phyloP scores from a whole-genome alignment of 768 basidiomycete species.

The Lactarius deliciosus region DNA sequence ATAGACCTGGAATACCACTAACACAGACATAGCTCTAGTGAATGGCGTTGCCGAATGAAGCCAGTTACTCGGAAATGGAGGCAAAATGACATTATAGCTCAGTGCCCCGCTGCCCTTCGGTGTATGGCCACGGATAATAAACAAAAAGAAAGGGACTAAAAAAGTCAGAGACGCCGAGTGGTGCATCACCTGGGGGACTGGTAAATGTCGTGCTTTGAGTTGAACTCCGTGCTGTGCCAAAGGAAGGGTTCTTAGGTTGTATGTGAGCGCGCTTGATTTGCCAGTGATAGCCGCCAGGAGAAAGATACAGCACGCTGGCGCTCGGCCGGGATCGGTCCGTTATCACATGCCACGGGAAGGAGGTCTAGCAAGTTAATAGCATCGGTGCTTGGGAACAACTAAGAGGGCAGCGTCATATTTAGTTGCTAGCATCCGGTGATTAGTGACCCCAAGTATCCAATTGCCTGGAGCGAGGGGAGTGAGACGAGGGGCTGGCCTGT shows the following conservation, averaged over 20 bases:
- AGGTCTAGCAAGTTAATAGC: not conserved
- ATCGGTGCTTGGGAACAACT: not conserved
- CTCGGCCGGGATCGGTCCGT: not conserved
- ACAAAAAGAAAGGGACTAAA: not conserved
- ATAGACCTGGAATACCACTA: not conserved
- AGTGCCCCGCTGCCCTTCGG: not conserved
- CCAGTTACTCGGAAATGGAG: not conserved
- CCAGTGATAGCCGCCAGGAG: too few species aligned
- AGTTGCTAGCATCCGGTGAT: not conserved
- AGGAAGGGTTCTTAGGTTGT: not conserved
- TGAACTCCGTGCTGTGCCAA: not conserved
- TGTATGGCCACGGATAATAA: not conserved
- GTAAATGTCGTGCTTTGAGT: not conserved
- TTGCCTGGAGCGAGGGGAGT: not conserved
- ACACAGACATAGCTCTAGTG: not conserved
- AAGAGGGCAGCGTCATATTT: not conserved
- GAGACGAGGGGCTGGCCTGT: not conserved
- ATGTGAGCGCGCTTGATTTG: not conserved
- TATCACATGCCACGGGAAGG: conserved; percentile 1
- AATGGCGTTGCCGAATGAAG: not conserved
- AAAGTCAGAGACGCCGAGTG: not conserved
- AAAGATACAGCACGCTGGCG: not conserved
- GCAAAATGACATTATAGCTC: not conserved
- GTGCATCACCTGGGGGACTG: not conserved
- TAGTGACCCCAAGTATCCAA: not conserved